Evolutionary conservation across 2,329 filamentous ascomycete species (phyloP).

Genomic region (Leptographium lundbergii): DNA sequence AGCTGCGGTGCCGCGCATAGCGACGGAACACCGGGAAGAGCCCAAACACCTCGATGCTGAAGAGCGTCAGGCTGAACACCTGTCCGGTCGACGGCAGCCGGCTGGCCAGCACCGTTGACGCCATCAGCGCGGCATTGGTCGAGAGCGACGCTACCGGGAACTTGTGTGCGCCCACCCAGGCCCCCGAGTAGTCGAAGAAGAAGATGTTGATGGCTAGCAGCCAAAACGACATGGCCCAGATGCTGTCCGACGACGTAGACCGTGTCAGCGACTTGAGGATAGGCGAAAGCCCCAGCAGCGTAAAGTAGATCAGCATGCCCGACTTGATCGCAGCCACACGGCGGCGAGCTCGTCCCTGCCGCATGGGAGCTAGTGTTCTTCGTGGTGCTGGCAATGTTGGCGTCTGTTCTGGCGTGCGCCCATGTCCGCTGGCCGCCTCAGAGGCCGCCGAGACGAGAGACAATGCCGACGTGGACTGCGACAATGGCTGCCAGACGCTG

Average conservation of each 20-base stretch:
- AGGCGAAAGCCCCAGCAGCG: constrained; percentile 79
- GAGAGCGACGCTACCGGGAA: constrained; percentile 62
- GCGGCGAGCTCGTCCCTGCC: constrained; percentile 31
- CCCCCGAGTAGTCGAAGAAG: constrained; percentile 88
- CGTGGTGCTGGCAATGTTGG: constrained; percentile 12
- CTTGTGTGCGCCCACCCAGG: constrained; percentile 37
- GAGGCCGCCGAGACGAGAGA: background rate
- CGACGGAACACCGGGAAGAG: constrained; percentile 96
- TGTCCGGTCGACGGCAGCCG: constrained; percentile 81
- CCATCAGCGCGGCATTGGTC: constrained; percentile 94
- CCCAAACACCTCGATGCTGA: constrained; percentile 94
- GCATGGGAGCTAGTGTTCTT: constrained; percentile 20
- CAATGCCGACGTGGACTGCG: background rate
- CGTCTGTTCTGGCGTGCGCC: constrained; percentile 2
- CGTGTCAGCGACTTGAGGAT: constrained; percentile 94
- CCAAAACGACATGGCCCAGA: constrained; percentile 95
- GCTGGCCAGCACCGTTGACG: constrained; percentile 83
- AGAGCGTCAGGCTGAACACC: constrained; percentile 88
- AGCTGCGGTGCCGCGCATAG: constrained; percentile 70
- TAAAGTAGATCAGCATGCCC: constrained; percentile 83
- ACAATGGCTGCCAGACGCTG: background rate
- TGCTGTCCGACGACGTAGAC: constrained; percentile 85
- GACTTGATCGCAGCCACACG: constrained; percentile 78
- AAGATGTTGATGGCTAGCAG: constrained; percentile 91
- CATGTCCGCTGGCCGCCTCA: background rate